Evolutionary conservation across 2,329 filamentous ascomycete species (phyloP), one percentile per base, ranked within the genome.

Genomic region (Aspergillus terreus): DNA sequence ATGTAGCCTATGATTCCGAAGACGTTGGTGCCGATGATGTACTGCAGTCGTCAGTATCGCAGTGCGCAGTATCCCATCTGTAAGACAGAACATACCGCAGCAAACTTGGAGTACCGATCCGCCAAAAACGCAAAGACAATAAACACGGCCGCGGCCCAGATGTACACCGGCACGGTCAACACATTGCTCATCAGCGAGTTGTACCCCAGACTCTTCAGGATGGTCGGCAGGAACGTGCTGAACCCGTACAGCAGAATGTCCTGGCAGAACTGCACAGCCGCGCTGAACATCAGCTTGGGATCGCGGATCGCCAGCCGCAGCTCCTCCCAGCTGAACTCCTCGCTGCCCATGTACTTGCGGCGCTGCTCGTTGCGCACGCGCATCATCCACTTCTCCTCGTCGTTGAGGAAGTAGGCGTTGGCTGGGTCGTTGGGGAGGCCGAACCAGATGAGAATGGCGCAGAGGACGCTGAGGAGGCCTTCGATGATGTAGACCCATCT

Each of bases 181-280:
- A 78, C 76, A 50, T 83, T 78, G 10, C 76, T 75, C 57, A 78
- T 68, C 17, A 82, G 66, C n/a, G 71, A 72, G 35, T 70, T 64
- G 58, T 80, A 82, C 2, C 79, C 78, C 63, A 82, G 76, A 30
- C 70, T 71, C 40, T 73, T 69, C 44, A 83, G 70, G 56, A 84
- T 83, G 1, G 76, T 76, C 2, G 82, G 82, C 4, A 82, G 66
- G 60, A 83, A 83, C 9, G 79, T 82, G 56, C 74, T 78, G 63
- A 83, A 82, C n/a, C 79, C 80, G 58, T 81, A 82, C 0, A 80
- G 69, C 41, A 79, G 64, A 23, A 78, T 77, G 51, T 80, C 76
- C 51, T 78, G 74, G 46, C 76, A 80, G 61, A 82, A 80, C 44
- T 80, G 77, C 15, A 77, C 77, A 21, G 65, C 54, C 4, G 72